Percentiles rank a stretch among this genome's conserved stretches.
Evolutionary conservation across 2,329 filamentous ascomycete genomes (phyloP).

Genomic region (Xylaria sp.): DNA sequence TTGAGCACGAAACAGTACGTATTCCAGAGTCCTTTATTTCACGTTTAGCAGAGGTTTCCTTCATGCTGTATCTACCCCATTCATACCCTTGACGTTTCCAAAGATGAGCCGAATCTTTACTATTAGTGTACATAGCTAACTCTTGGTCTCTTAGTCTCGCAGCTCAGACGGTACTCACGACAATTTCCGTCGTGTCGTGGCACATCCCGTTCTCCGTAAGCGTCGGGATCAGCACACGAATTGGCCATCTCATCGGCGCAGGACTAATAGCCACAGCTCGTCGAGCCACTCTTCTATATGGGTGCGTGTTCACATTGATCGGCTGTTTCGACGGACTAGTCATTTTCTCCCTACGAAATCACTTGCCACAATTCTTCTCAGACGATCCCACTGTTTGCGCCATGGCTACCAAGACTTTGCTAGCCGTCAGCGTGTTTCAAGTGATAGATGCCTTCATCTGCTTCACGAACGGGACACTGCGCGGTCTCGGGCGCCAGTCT

Average conservation of each 20-base stretch:
- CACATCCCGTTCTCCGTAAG: slow-evolving; percentile 58
- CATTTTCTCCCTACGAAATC: slow-evolving; percentile 49
- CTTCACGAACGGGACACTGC: slow-evolving; percentile 54
- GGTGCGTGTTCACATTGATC: slow-evolving; percentile 49
- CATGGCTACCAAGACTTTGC: slow-evolving; percentile 49
- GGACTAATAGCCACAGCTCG: slow-evolving; percentile 50
- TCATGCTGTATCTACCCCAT: background rate
- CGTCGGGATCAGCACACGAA: slow-evolving; percentile 56
- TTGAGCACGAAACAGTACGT: slow-evolving; percentile 54
- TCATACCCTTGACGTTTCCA: no score
- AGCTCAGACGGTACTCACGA: slow-evolving; percentile 56
- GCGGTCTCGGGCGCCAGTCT: slow-evolving; percentile 54
- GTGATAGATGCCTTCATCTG: slow-evolving; percentile 52
- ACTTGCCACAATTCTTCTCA: slow-evolving; percentile 50
- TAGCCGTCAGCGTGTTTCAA: slow-evolving; percentile 51
- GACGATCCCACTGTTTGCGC: slow-evolving; percentile 48
- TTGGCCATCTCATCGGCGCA: slow-evolving; percentile 57
- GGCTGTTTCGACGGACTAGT: slow-evolving; percentile 51
- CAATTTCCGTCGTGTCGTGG: slow-evolving; percentile 56
- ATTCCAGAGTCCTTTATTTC: background rate
- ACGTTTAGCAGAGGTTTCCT: background rate
- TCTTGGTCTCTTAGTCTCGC: slow-evolving; percentile 47
- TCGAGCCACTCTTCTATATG: slow-evolving; percentile 50
- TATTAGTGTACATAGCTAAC: slow-evolving; percentile 7
- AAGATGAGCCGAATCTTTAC: background rate